Conservation (phyloP, 352 stramenopile genomes). For the Globisporangium irregulare region DNA sequence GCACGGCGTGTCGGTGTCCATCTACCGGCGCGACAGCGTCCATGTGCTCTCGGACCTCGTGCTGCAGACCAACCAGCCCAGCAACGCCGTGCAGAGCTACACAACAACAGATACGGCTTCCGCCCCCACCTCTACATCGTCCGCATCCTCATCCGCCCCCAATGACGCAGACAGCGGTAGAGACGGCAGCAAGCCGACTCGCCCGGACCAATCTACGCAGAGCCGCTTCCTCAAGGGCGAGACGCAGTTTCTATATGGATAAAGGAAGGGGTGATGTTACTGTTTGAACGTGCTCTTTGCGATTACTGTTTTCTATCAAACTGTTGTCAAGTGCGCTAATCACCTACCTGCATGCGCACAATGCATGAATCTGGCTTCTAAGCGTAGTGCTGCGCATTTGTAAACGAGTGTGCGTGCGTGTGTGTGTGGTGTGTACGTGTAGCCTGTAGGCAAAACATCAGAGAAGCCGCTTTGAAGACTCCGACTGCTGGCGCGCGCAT, state of each 20-base stretch:
- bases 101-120: conserved; percentile 10
- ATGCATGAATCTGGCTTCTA: not conserved
- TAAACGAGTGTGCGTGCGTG: not conserved
- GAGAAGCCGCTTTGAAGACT: no score
- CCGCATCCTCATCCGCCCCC: not conserved
- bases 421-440: no score
- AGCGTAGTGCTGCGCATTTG: not conserved
- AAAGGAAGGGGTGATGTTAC: conserved; percentile 11
- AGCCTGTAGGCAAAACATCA: no score
- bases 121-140: not conserved
- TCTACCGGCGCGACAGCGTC: conserved; percentile 54
- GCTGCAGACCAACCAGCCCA: conserved; percentile 34
- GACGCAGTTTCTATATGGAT: conserved; percentile 49
- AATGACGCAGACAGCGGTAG: conserved; percentile 10
- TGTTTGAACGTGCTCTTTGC: not conserved
- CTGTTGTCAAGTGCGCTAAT: no score
- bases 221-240: conserved; percentile 46
- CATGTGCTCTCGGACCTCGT: conserved; percentile 63
- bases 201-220: conserved; percentile 14
- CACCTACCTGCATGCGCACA: not conserved
- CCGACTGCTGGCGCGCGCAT: no score
- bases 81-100: conserved; percentile 25
- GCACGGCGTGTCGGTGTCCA: conserved; percentile 56
- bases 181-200: conserved; percentile 4
- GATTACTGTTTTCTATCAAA: no score